A percentile compares a stretch with the other conserved stretches of the same genome.
Conservation (phyloP, 345 rosid genomes). For the Populus ilicifolia region DNA sequence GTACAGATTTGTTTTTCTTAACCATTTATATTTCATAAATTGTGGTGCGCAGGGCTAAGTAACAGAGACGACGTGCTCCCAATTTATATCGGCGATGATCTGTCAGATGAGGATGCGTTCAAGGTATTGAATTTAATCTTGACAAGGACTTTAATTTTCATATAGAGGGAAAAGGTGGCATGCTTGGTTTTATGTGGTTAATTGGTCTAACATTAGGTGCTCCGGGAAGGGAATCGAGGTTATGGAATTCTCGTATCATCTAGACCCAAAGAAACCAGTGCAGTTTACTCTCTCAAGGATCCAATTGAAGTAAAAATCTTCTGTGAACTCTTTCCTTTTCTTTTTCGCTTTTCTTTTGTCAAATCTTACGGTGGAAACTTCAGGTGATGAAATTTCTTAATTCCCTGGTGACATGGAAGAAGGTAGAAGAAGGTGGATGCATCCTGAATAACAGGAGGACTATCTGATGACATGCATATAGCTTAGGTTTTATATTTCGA, state of each 20-base stretch:
- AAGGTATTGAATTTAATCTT: constrained; percentile 38
- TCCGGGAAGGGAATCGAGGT: constrained; percentile 55
- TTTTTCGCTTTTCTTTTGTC: neutral
- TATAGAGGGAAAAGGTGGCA: too few species aligned
- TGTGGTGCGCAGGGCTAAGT: constrained; percentile 46
- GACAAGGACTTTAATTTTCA: neutral
- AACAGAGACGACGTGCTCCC: constrained; percentile 70
- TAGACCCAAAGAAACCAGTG: constrained; percentile 69
- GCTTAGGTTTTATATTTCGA: neutral
- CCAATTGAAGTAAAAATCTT: constrained; percentile 60
- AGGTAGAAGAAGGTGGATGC: constrained; percentile 9
- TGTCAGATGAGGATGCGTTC: constrained; percentile 89
- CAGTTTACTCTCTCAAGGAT: constrained; percentile 71
- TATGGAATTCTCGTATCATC: constrained; percentile 85
- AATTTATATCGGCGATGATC: constrained; percentile 84
- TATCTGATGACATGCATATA: neutral
- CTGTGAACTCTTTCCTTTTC: neutral
- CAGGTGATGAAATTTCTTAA: constrained; percentile 87
- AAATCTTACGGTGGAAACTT: neutral
- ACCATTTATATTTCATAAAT: too few species aligned
- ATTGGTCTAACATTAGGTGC: constrained; percentile 37
- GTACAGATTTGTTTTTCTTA: neutral
- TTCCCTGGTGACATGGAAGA: constrained; percentile 63
- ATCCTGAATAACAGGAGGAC: constrained; percentile 2
- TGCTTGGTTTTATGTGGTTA: neutral